These are phyloP conservation scores for Mycoemilia scoparia DNA, from an alignment of 192 early-diverging fungal species.

Conservation along the genomic window DNA sequence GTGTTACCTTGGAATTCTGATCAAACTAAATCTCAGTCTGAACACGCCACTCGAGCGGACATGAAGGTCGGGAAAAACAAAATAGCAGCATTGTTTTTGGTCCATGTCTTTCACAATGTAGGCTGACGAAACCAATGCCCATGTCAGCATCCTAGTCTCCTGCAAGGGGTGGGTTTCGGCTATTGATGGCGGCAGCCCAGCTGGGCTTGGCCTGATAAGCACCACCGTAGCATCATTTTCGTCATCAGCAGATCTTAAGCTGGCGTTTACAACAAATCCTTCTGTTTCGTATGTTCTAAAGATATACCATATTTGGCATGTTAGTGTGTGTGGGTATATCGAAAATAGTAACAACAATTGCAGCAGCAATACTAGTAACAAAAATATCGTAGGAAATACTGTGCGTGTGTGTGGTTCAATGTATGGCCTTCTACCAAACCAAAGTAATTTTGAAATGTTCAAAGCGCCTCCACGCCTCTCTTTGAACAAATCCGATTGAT, in stretches of 20 bases:
- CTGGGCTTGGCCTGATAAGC: background rate
- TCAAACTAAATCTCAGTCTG: conserved; percentile 13
- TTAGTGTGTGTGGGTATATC: no score
- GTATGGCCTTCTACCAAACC: no score
- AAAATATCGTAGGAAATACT: no score
- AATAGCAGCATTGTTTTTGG: conserved; percentile 8
- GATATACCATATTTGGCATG: background rate
- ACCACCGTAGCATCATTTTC: conserved; percentile 3
- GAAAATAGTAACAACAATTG: no score
- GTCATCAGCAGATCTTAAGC: conserved; percentile 11
- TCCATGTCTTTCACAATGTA: conserved; percentile 7
- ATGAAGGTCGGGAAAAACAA: conserved; percentile 17
- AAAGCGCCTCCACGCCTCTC: background rate
- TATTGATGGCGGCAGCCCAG: background rate
- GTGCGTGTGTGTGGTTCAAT: no score
- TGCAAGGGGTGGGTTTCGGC: background rate
- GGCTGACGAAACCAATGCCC: conserved; percentile 5
- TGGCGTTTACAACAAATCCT: conserved; percentile 11
- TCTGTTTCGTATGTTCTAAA: conserved; percentile 9
- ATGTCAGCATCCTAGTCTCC: conserved; percentile 2
- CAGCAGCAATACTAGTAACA: no score
- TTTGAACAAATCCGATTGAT: background rate
- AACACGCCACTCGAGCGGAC: conserved; percentile 12
- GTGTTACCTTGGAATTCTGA: conserved; percentile 11
- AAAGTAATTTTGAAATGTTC: no score